Conservation (phyloP, 306 rosid species). For the Carpinus viminea region DNA sequence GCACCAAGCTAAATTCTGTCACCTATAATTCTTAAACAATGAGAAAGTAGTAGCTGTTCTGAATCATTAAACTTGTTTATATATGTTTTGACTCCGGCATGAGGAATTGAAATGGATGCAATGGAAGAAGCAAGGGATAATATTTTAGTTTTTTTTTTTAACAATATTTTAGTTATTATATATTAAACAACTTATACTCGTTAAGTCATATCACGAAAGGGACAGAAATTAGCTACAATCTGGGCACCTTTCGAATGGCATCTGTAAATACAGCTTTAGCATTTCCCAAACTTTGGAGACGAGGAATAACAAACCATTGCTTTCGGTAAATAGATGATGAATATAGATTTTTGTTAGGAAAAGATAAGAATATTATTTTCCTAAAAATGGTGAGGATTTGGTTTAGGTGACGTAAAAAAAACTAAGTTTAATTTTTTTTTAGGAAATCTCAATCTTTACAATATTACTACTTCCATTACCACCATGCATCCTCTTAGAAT, state of each 20-base stretch:
- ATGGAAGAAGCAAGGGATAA: too few relatives aligned
- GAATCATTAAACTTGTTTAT: conserved; percentile 15
- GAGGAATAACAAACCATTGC: background rate
- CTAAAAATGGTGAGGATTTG: background rate
- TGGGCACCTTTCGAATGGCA: background rate
- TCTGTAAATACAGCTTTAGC: background rate
- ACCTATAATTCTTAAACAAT: conserved; percentile 22
- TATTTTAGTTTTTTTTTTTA: too few relatives aligned
- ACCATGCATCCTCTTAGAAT: too few relatives aligned
- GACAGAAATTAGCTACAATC: too few relatives aligned
- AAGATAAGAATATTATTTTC: conserved; percentile 2
- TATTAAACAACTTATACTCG: too few relatives aligned
- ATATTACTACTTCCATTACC: too few relatives aligned
- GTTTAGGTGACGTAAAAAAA: too few relatives aligned
- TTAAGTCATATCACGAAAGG: background rate
- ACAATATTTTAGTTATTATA: too few relatives aligned
- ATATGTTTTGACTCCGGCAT: conserved; percentile 16
- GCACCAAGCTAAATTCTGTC: conserved; percentile 28
- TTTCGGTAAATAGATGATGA: background rate
- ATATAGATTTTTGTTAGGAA: background rate
- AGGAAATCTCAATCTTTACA: too few relatives aligned
- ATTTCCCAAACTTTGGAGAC: background rate
- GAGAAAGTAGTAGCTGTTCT: conserved; percentile 7
- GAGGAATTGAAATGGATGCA: background rate
- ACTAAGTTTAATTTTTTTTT: too few relatives aligned